Evolutionary conservation across 768 basidiomycete species (phyloP), one percentile per base, ranked within the genome.

Genomic region (Collybia sp.): DNA sequence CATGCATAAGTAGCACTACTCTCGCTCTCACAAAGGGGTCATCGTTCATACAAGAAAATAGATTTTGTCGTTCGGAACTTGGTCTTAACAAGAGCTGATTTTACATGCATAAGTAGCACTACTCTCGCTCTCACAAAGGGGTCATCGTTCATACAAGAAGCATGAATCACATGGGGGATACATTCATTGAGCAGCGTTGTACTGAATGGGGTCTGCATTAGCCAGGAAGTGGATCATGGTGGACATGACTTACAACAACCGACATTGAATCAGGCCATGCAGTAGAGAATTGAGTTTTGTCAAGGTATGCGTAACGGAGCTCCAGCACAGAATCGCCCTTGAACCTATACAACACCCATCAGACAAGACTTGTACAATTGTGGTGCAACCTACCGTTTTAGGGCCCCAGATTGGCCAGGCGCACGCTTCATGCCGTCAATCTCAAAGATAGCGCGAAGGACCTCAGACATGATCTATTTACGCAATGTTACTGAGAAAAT

Each of bases 191-290:
- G 25, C 25, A n/a, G 16, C 33, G 12, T 40, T 39, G 30, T 46
- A 46, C 45, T 46, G 19, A 17, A n/a, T 25, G 8, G 8, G 25
- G 25, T n/a, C n/a, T n/a, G n/a, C n/a, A n/a, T 25, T 25, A 25
- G 25, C 25, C 25, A 8, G 25, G 25, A 25, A 25, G 25, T 4
- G 25, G 25, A 4, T 25, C 25, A 25, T 25, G 8, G 8, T 25
- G 8, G 25, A 25, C 25, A 25, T 8, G 17, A 55, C 69, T 44
- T 58, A 79, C 78, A 68, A 80, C 67, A 31, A 88, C 56, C 19
- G 79, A 65, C 74, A 90, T 66, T 2, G 80, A 78, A 6, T 74
- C 76, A 0, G 88, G 83, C 86, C 86, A 88, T 13, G 85, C 79
- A 3, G 68, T 68, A 10, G 75, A 66, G n/a, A 66, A 44, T 54